These are phyloP conservation scores for Cytidiella melzeri DNA, from an alignment of 768 basidiomycete genomes.

Conservation along the genomic window DNA sequence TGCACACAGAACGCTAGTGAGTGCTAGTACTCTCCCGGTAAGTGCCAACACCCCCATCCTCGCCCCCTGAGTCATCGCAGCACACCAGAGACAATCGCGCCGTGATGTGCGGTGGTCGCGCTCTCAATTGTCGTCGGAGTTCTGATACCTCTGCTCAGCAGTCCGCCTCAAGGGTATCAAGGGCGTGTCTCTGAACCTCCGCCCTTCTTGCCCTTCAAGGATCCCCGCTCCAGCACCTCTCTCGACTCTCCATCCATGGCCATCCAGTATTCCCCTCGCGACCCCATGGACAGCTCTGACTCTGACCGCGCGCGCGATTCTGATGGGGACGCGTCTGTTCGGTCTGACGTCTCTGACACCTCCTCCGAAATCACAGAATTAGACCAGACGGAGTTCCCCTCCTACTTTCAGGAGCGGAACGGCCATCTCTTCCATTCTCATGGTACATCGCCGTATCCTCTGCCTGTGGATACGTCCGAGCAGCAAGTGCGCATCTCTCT, in stretches of 20 bases:
- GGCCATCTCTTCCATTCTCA: slow-evolving; percentile 67
- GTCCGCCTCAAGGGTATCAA: slow-evolving; percentile 13
- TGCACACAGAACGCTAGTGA: too few species aligned
- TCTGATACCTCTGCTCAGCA: slow-evolving; percentile 14
- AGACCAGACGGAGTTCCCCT: slow-evolving; percentile 46
- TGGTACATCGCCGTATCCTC: slow-evolving; percentile 55
- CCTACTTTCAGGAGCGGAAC: slow-evolving; percentile 51
- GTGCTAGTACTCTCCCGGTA: too few species aligned
- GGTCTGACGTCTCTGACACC: slow-evolving; percentile 30
- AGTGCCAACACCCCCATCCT: too few species aligned
- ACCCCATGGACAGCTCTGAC: slow-evolving; percentile 18
- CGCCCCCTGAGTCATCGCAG: too few species aligned
- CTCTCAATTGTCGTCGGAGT: slow-evolving; percentile 13
- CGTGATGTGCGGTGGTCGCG: slow-evolving; percentile 5
- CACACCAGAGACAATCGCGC: not conserved
- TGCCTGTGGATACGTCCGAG: slow-evolving; percentile 69
- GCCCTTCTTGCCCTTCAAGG: slow-evolving; percentile 7
- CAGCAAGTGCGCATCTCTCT: slow-evolving; percentile 44
- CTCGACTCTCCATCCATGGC: slow-evolving; percentile 8
- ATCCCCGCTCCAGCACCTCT: not conserved
- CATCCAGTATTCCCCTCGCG: slow-evolving; percentile 8
- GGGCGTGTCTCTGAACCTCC: slow-evolving; percentile 5
- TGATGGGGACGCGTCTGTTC: slow-evolving; percentile 13
- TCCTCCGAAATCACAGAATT: slow-evolving; percentile 43
- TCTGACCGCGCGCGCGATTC: not conserved